A percentile compares a stretch with the other conserved stretches of the same genome.
phyloP scores from a whole-genome alignment of 352 stramenopile genomes.

The Pythium chondricola region DNA sequence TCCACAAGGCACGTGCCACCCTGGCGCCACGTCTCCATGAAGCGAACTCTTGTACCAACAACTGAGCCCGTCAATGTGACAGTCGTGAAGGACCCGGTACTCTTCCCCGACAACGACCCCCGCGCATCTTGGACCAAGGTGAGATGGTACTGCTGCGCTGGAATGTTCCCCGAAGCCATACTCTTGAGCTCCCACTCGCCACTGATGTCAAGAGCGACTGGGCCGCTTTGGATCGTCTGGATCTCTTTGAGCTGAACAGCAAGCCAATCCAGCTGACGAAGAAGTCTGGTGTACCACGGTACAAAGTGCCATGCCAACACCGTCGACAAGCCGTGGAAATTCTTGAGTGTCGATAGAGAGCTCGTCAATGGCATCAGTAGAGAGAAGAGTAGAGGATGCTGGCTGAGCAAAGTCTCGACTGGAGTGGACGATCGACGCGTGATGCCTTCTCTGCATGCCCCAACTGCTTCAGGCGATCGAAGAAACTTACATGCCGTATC shows the following conservation, averaged over 20 bases:
- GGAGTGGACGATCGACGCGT: background rate
- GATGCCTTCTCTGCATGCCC: conserved; percentile 1
- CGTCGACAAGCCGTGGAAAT: conserved; percentile 61
- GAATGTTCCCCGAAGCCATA: conserved; percentile 81
- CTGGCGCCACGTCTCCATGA: conserved; percentile 84
- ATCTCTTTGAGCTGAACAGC: conserved; percentile 40
- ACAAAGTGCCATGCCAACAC: conserved; percentile 70
- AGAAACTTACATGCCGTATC: conserved; percentile 52
- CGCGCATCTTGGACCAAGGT: conserved; percentile 60
- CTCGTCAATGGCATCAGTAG: conserved; percentile 65
- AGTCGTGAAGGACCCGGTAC: conserved; percentile 75
- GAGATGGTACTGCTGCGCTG: conserved; percentile 82
- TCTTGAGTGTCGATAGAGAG: conserved; percentile 52
- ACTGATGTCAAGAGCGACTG: conserved; percentile 56
- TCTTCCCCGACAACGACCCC: conserved; percentile 59
- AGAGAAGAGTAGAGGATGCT: conserved; percentile 49
- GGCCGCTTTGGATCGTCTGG: conserved; percentile 20
- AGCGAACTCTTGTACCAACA: conserved; percentile 74
- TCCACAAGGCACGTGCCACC: conserved; percentile 83
- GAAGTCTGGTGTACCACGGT: conserved; percentile 64
- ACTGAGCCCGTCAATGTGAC: conserved; percentile 74
- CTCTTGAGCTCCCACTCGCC: conserved; percentile 87
- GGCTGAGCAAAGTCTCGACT: conserved; percentile 18
- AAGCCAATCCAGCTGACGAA: conserved; percentile 62
- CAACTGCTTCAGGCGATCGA: conserved; percentile 13